A percentile compares a stretch with the other conserved stretches of the same genome.
Conservation (phyloP, 768 basidiomycete genomes). For the Boletales sp. region DNA sequence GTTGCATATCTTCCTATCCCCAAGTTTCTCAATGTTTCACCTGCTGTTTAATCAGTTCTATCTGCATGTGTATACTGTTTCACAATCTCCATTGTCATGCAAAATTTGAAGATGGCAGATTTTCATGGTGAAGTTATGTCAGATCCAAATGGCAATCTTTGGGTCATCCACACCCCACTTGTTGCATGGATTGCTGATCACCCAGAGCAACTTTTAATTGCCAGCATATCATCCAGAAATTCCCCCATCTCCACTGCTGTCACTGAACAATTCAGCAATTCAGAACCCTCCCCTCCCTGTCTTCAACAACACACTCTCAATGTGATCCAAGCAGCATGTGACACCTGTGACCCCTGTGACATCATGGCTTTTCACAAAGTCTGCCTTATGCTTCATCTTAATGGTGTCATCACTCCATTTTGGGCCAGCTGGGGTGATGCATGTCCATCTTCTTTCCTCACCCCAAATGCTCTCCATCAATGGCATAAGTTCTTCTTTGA, state of each 20-base stretch:
- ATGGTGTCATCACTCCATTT: constrained; percentile 24
- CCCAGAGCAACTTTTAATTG: constrained; percentile 15
- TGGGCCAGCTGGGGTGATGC: constrained; percentile 29
- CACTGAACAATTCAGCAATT: constrained; percentile 14
- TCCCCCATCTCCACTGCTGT: constrained; percentile 15
- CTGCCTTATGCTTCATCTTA: neutral
- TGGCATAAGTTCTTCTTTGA: constrained; percentile 27
- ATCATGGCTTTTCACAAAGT: neutral
- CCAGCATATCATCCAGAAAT: constrained; percentile 6
- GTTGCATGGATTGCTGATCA: constrained; percentile 16
- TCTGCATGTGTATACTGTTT: constrained; percentile 26
- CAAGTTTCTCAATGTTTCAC: constrained; percentile 19
- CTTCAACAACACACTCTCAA: neutral
- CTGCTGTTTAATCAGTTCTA: constrained; percentile 25
- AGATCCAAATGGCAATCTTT: constrained; percentile 16
- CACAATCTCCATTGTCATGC: constrained; percentile 27
- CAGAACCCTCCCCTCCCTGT: constrained; percentile 1
- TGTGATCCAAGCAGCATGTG: constrained; percentile 1
- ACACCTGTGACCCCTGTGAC: neutral
- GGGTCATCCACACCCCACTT: constrained; percentile 10
- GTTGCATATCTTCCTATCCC: constrained; percentile 31
- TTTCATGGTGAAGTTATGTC: constrained; percentile 25
- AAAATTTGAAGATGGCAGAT: constrained; percentile 28
- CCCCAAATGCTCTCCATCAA: constrained; percentile 26
- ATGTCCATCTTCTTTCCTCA: constrained; percentile 19